Percentiles rank a stretch among this genome's conserved stretches.
phyloP scores from a whole-genome alignment of 345 rosid genomes.

The Rhizophora apiculata region DNA sequence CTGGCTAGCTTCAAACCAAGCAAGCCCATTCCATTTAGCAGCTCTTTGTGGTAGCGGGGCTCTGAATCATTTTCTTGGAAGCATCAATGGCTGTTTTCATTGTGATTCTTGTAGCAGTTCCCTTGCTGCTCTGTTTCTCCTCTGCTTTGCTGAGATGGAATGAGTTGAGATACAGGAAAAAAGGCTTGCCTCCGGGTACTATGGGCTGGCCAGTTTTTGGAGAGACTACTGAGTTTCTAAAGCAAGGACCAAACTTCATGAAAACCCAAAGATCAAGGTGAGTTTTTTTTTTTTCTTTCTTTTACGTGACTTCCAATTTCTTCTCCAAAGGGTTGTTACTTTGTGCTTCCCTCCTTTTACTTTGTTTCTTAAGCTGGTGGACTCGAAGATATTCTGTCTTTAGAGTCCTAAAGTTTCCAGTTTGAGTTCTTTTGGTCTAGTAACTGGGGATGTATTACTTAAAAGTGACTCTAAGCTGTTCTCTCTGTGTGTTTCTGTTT shows the following conservation, averaged over 20 bases:
- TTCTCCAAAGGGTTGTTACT: background rate
- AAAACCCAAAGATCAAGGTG: slow-evolving; percentile 65
- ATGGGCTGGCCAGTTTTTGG: slow-evolving; percentile 95
- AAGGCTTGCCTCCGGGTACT: slow-evolving; percentile 78
- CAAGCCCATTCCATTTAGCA: slow-evolving; percentile 16
- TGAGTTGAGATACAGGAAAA: slow-evolving; percentile 52
- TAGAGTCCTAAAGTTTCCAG: background rate
- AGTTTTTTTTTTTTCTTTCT: background rate
- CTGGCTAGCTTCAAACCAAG: slow-evolving; percentile 16
- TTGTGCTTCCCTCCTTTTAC: background rate
- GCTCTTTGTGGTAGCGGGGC: background rate
- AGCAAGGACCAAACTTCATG: slow-evolving; percentile 79
- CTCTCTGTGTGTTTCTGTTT: too few species aligned
- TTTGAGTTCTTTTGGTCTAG: background rate
- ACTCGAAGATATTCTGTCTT: background rate
- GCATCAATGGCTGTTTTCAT: slow-evolving; percentile 63
- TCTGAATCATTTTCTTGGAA: slow-evolving; percentile 1
- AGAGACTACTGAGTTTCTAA: slow-evolving; percentile 73
- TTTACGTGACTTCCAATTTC: background rate
- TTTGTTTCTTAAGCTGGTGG: background rate
- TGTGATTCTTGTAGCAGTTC: slow-evolving; percentile 31
- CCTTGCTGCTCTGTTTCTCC: slow-evolving; percentile 38
- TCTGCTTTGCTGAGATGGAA: slow-evolving; percentile 70
- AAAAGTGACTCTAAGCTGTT: background rate
- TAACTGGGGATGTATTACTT: slow-evolving; percentile 4